phyloP scores from a whole-genome alignment of 306 rosid species.

The Dalbergia cochinchinensis region DNA sequence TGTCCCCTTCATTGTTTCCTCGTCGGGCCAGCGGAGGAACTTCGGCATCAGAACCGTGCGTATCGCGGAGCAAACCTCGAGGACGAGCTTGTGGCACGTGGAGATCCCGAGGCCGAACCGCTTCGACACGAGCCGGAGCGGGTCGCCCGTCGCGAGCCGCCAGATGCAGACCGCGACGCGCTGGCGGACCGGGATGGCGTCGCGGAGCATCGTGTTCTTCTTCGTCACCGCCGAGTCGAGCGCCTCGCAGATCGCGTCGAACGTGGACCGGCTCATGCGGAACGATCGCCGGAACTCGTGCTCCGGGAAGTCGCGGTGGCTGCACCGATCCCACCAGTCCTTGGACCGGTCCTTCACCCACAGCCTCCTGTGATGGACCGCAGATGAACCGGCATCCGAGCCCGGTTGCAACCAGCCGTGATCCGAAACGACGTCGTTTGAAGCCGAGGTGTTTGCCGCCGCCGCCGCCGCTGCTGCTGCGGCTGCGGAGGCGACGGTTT shows the following conservation, averaged over 20 bases:
- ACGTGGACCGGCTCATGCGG: slow-evolving; percentile 77
- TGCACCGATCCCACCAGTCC: slow-evolving; percentile 84
- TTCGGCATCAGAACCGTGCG: slow-evolving; percentile 70
- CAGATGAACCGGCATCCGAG: neutral
- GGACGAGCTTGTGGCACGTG: slow-evolving; percentile 82
- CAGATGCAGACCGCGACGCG: slow-evolving; percentile 86
- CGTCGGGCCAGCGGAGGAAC: slow-evolving; percentile 71
- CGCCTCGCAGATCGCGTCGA: slow-evolving; percentile 73
- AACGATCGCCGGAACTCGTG: slow-evolving; percentile 69
- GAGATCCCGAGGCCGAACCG: slow-evolving; percentile 85
- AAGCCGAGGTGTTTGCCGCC: neutral
- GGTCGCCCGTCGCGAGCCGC: slow-evolving; percentile 87
- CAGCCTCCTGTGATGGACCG: slow-evolving; percentile 59
- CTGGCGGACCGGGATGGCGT: slow-evolving; percentile 86
- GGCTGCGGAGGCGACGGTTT: slow-evolving; percentile 29
- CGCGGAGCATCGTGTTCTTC: slow-evolving; percentile 89
- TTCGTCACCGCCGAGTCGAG: slow-evolving; percentile 69
- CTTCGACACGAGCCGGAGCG: slow-evolving; percentile 74
- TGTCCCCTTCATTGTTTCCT: slow-evolving; percentile 23
- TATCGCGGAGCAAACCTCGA: slow-evolving; percentile 79
- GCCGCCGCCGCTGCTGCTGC: slow-evolving; percentile 12
- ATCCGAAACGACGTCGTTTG: neutral
- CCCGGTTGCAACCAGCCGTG: neutral
- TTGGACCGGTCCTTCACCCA: slow-evolving; percentile 90
- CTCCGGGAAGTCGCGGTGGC: slow-evolving; percentile 63